Evolutionary conservation across 148 eudicot genomes (phyloP), one percentile per base, ranked within the genome.

Genomic region (Rhododendron simsii): DNA sequence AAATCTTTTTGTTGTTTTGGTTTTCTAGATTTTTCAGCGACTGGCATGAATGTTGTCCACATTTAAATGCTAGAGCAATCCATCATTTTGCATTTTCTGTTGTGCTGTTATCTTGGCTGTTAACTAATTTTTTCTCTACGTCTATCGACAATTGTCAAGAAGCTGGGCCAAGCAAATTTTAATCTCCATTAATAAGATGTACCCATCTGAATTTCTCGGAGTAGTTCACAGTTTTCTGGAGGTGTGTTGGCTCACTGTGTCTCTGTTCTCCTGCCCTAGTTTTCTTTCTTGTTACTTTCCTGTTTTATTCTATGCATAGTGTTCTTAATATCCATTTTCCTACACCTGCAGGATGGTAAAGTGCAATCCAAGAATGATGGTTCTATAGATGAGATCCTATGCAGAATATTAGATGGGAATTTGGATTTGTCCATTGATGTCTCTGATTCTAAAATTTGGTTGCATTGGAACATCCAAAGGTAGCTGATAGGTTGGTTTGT

Each of bases 391-490:
- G 94, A 96, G 82, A 83, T 90, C 37, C 83, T 96, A 76, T 90
- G 93, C 89, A 92, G 87, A 90, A 91, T 91, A 74, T 90, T 97
- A 63, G 96, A 93, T 87, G 94, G 94, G 48, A 89, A 89, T 88
- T 71, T 83, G 77, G 89, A 84, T 75, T 86, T 91, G 47, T 88
- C 94, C 84, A 45, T 71, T 87, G 93, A 87, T 45, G 82, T 89
- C 83, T 87, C 93, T 44, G 94, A 94, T 87, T 91, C 95, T 39
- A 93, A 91, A 87, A 81, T 95, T 79, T 92, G 96, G 96, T 91
- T 95, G 94, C 93, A 2, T 92, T 97, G 65, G 98, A 97, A 83
- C 95, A 95, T 89, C 94, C 99, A 3, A 95, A 93, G 96, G 96
- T 91, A n/a, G 23, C 76, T 6, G 13, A 30, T 33, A 83, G 28